Base-by-base conservation (phyloP, 257 asterid genomes). In the Gardenia jasminoides region DNA sequence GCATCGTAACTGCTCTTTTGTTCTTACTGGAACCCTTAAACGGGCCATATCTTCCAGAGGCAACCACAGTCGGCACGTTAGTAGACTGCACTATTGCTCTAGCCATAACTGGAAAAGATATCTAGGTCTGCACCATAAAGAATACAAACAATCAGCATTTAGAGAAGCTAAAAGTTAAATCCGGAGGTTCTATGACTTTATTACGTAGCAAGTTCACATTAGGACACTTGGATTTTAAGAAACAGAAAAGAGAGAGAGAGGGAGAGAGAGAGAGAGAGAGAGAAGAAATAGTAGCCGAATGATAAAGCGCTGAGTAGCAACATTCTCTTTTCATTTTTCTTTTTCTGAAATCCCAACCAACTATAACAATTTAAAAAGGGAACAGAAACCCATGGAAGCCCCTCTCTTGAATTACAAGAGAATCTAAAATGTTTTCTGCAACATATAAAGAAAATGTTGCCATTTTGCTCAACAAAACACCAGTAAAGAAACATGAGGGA, bases 61-160 rank as follows among this genome's bases (percentile, higher is more conserved):
- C 84, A 72, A 85, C 91, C 22, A 91, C 84, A 26, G 96, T 88
- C 43, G 96, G 83, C 79, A 90, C 81, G 82, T 83, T 89, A 74
- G 94, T 90, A 24, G 96, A 90, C 79, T 88, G 97, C 77, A 88
- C 86, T 70, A 93, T 76, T 62, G 90, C 89, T 52, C 89, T 89
- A n/a, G 94, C 96, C 99, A 94, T 95, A 82, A 81, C 82, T 82
- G 81, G 85, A 80, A 78, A 70, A 62, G 62, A 80, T 74, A 67
- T 67, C 39, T 64, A 26, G 28, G 48, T 75, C 96, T 91, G 88
- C 88, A 86, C 46, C 72, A 44, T 33, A 1, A 43, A 47, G n/a
- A 20, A 46, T 28, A 54, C 13, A 56, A n/a, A 28, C 77, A 39
- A 83, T 74, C 56, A 70, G 39, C 16, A 67, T 4, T 47, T 47